Evolutionary conservation across 164 flowering plant genomes (phyloP).

Genomic region (Magnolia sinica): DNA sequence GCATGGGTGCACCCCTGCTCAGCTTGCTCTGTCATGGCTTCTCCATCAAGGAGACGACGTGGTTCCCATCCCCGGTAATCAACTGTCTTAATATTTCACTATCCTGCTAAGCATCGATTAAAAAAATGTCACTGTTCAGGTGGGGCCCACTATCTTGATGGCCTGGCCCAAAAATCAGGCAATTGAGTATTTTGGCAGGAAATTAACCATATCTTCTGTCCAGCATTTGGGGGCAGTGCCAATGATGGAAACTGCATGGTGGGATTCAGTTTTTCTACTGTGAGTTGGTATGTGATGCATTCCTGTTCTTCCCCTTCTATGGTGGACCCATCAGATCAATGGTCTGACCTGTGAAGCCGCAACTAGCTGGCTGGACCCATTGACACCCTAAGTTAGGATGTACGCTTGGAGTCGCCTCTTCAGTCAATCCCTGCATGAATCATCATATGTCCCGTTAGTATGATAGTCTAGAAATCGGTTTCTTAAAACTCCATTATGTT

Average conservation of each 20-base stretch:
- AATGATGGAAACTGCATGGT: neutral
- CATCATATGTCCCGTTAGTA: no score
- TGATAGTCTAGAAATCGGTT: no score
- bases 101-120: neutral
- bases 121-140: neutral
- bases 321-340: no score
- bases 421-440: no score
- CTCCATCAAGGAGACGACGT: conserved; percentile 35
- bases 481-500: no score
- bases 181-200: neutral
- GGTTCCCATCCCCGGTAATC: conserved; percentile 32
- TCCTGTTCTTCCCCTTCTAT: no score
- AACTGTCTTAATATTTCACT: neutral
- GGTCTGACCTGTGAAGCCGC: no score
- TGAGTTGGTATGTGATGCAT: neutral
- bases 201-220: neutral
- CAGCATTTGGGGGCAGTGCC: neutral
- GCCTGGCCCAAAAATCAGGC: no score
- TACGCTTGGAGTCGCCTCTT: no score
- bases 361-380: no score
- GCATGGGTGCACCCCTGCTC: conserved; percentile 28
- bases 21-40: conserved; percentile 36
- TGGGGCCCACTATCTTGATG: no score
- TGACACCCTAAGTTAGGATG: no score
- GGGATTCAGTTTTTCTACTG: neutral